Base-by-base conservation (phyloP, 768 basidiomycete species). In the Xerocomellus chrysenteron region DNA sequence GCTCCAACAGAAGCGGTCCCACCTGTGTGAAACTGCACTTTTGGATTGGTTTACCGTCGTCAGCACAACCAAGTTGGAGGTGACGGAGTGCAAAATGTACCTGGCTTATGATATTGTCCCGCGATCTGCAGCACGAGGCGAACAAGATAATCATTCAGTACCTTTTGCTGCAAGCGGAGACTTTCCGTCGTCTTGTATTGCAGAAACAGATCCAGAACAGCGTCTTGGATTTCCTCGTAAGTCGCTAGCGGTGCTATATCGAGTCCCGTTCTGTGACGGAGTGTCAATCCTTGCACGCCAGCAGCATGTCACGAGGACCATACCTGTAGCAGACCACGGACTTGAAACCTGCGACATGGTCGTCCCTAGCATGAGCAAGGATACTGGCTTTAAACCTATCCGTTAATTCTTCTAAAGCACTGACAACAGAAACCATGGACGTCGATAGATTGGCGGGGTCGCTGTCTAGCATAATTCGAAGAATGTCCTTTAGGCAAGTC, bases 11-110 rank as follows among this genome's bases (percentile, higher is more conserved):
- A 36, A 4, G 11, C 4, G 12, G 8, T 19, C 57, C 50, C 43
- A 68, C 70, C 90, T 9, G 88, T 91, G 63, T 92, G 90, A 68
- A 92, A 92, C 74, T 92, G 90, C 21, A 92, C 90, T 92, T 44
- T 60, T 36, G 7, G 14, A 12, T 39, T 42, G 39, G 14, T 21
- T 47, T 41, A 47, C 48, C 16, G 21, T 43, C 47, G 17, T 50
- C 35, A 47, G 37, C 36, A 37, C 6, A 19, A 48, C 28, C 10
- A 44, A 30, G 11, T 35, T 28, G 30, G 17, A 24, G n/a, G 8
- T 1, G 14, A 40, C 8, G 2, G 0, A 19, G 12, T 2, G 3
- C 4, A 5, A 45, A 2, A 63, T 76, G 17, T 57, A 87, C 90
- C 82, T 51, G 90, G 90, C 61, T 85, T 88, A 8, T 73, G 70